A percentile compares a stretch with the other conserved stretches of the same genome.
These are phyloP conservation scores for Pythium myriotylum DNA, from an alignment of 352 stramenopile species.

Conservation along the genomic window DNA sequence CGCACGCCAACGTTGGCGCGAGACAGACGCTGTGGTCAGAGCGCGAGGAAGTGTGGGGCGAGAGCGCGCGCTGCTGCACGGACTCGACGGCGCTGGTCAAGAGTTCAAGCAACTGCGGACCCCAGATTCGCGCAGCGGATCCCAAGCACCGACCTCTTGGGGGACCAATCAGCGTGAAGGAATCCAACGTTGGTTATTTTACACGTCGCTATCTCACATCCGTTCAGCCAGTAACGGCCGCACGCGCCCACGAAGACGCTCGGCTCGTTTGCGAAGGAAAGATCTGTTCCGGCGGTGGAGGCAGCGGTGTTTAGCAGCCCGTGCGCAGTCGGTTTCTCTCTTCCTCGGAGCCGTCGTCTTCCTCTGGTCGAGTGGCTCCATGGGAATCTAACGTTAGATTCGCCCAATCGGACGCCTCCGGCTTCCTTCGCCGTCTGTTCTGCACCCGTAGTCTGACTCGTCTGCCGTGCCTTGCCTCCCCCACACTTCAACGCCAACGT, in stretches of 20 bases:
- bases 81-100: neutral
- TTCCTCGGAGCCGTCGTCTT: too few species aligned
- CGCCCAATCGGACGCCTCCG: conserved; percentile 15
- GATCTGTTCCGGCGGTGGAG: conserved; percentile 1
- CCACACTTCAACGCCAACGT: conserved; percentile 23
- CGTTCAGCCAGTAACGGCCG: too few species aligned
- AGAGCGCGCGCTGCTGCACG: too few species aligned
- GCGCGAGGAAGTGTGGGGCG: too few species aligned
- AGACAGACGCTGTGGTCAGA: too few species aligned
- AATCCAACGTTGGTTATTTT: conserved; percentile 28
- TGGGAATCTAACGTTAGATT: conserved; percentile 34
- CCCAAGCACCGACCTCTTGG: conserved; percentile 22
- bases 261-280: neutral
- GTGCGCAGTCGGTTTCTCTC: too few species aligned
- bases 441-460: conserved; percentile 3
- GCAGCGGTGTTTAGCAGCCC: too few species aligned
- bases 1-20: neutral
- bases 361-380: neutral
- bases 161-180: conserved; percentile 8
- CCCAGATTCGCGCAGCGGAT: neutral
- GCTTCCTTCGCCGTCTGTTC: conserved; percentile 13
- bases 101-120: neutral
- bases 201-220: too few species aligned
- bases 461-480: conserved; percentile 8
- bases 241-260: too few species aligned